These are phyloP conservation scores for Pseudogymnoascus sp. DNA, from an alignment of 2,329 filamentous ascomycete genomes.

Conservation along the genomic window DNA sequence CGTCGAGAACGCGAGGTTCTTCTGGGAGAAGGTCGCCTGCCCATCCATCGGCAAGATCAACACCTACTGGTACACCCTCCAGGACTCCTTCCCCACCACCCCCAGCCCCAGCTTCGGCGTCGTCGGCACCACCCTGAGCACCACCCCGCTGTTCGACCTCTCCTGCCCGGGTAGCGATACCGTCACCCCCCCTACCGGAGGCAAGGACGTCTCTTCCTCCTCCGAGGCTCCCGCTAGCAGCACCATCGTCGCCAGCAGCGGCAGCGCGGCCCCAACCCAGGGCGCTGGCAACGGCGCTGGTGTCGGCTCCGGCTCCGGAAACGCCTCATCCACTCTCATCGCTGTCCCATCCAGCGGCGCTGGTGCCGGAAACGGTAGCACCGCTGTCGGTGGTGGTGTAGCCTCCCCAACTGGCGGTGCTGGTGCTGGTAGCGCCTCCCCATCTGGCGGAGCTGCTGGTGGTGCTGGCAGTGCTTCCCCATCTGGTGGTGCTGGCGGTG, in stretches of 20 bases:
- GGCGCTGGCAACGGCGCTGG: not conserved
- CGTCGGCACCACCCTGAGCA: slow-evolving; percentile 43
- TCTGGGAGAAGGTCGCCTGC: slow-evolving; percentile 74
- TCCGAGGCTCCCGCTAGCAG: not conserved
- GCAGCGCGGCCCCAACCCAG: not conserved
- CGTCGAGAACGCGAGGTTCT: slow-evolving; percentile 62
- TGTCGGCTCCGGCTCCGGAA: not conserved
- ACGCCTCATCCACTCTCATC: not conserved
- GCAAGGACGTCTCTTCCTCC: not conserved
- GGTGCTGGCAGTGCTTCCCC: not conserved
- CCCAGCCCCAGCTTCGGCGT: slow-evolving; percentile 66
- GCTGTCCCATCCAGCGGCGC: not conserved
- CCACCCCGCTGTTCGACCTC: slow-evolving; percentile 54
- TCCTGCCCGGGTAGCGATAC: slow-evolving; percentile 38
- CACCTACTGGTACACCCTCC: slow-evolving; percentile 71
- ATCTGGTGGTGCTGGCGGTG: not conserved
- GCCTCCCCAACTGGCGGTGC: not conserved
- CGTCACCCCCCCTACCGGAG: not conserved
- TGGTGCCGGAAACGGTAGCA: not conserved
- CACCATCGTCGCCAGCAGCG: not conserved
- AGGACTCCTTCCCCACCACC: slow-evolving; percentile 52
- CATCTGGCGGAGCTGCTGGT: not conserved
- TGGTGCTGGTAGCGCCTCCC: not conserved
- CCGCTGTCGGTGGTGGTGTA: not conserved
- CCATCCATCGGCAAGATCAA: slow-evolving; percentile 54